Evolutionary conservation across 1,284 basidiomycete genomes (phyloP).

Genomic region (Pseudozyma pruni): DNA sequence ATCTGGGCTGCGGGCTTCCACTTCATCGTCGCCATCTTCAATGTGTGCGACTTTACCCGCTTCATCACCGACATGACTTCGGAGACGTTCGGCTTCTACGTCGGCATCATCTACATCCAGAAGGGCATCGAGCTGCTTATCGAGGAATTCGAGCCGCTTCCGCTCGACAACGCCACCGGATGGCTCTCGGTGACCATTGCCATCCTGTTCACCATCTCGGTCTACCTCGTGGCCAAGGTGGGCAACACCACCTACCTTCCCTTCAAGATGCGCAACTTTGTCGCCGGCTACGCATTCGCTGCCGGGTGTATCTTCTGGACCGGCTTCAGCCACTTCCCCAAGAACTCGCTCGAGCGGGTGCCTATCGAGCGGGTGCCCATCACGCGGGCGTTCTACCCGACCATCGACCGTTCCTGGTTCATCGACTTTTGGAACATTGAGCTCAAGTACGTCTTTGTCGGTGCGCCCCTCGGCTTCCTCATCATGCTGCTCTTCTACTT

Average conservation of each 20-base stretch:
- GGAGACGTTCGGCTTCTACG: constrained; percentile 86
- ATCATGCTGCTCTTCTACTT: constrained; percentile 67
- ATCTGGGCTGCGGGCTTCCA: constrained; percentile 93
- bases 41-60: constrained; percentile 71
- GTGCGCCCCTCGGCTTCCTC: constrained; percentile 73
- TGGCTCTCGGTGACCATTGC: constrained; percentile 70
- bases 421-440: constrained; percentile 91
- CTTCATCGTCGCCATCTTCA: constrained; percentile 84
- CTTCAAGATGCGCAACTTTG: constrained; percentile 66
- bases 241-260: constrained; percentile 64
- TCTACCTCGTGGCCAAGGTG: constrained; percentile 65
- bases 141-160: constrained; percentile 65
- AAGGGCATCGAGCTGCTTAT: constrained; percentile 70
- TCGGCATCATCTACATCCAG: constrained; percentile 67
- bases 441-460: constrained; percentile 87
- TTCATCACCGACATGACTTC: constrained; percentile 79
- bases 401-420: constrained; percentile 81
- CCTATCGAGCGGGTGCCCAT: constrained; percentile 63
- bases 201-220: constrained; percentile 69
- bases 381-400: constrained; percentile 71
- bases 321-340: constrained; percentile 69
- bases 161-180: constrained; percentile 66
- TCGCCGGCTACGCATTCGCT: constrained; percentile 68
- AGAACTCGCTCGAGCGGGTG: constrained; percentile 56
- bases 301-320: constrained; percentile 69